Evolutionary conservation across 1,284 basidiomycete genomes (phyloP), one percentile per base, ranked within the genome.

Genomic region (Cryptococcus sp.): DNA sequence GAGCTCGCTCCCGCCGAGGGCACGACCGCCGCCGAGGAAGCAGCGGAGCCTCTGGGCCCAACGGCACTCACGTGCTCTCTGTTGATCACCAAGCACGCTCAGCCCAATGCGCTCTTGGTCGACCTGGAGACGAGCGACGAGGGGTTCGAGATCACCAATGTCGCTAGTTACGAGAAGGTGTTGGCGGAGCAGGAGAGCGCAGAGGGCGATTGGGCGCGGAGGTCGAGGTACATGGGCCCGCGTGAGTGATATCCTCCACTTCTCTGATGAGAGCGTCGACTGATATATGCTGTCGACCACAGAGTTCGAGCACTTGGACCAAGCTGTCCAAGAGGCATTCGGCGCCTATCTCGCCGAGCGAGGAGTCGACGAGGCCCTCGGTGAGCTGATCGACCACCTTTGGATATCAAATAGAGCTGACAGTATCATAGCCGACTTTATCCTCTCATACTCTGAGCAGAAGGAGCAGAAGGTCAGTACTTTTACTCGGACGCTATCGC

Each of bases 141-240:
- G 54, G 80, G 85, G 13, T 93, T 97, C 76, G 81, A 88, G 35
- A 83, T 95, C 62, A 93, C 97, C 78, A 95, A 93, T 79, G 85
- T 76, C 25, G 75, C 95, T 61, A 86, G 91, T 4, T 95, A 83
- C 82, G 96, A 95, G 80, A 79, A 82, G 19, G 88, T 92, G 66
- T 70, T 91, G 39, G 93, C 88, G 16, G 88, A 86, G 11, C 87
- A 88, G 38, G 79, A 92, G 64, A 91, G 87, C 20, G 88, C 91
- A 7, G 93, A 97, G 64, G 89, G 89, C 15, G 94, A 97, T 81
- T 97, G 91, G 91, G 88, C 88, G 73, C 86, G 94, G 53, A 85
- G 93, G 46, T 91, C 90, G 10, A 81, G 89, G 66, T 98, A 96
- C 83, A 87, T 96, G 74, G 94, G 94, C 3, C 94, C 94, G 55